Conservation (phyloP, 805 yeast species). For the Debaryomyces tyrocola region DNA sequence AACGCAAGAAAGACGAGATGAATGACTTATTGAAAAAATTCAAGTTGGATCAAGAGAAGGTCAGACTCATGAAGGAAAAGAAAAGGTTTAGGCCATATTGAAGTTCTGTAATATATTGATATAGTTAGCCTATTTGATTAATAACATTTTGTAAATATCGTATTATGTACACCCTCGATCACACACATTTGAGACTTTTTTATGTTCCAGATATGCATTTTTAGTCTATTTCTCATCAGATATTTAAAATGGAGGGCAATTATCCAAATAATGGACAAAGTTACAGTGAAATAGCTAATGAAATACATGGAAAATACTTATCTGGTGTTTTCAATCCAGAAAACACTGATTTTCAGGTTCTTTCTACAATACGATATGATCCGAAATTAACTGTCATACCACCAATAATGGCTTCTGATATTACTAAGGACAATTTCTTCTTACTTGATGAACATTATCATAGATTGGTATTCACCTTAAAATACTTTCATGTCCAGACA, state of each 20-base stretch:
- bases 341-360: conserved; percentile 48
- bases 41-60: conserved; percentile 87
- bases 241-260: not conserved
- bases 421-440: conserved; percentile 47
- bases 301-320: conserved; percentile 9
- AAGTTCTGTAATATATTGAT: not conserved
- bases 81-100: conserved; percentile 76
- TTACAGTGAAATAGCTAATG: conserved; percentile 4
- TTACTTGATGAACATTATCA: conserved; percentile 63
- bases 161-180: not conserved
- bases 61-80: conserved; percentile 74
- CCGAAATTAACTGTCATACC: conserved; percentile 45
- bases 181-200: not conserved
- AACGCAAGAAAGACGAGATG: conserved; percentile 89
- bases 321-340: conserved; percentile 7
- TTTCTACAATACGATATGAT: conserved; percentile 77
- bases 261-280: not conserved
- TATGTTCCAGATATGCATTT: not conserved
- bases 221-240: not conserved
- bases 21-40: conserved; percentile 80
- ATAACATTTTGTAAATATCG: not conserved
- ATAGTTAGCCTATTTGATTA: not conserved
- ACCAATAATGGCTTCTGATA: conserved; percentile 25
- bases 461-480: conserved; percentile 54
- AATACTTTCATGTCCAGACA: conserved; percentile 42